These are phyloP conservation scores for Neonectria ditissima DNA, from an alignment of 2,329 filamentous ascomycete genomes.

Conservation along the genomic window DNA sequence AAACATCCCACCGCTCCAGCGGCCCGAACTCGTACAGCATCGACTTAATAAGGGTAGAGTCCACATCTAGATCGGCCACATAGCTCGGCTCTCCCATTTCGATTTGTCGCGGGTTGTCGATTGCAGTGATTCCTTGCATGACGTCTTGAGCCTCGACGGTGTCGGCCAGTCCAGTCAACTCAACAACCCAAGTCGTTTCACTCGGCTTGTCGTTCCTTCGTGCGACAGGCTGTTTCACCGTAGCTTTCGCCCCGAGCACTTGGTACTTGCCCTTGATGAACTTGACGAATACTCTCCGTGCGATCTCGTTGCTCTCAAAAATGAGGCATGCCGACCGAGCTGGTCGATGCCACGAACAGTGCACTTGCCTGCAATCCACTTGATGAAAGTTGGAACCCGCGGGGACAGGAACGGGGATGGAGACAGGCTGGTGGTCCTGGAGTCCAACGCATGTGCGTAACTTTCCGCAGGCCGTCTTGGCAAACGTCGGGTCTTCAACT, in stretches of 20 bases:
- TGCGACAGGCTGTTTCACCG: constrained; percentile 9
- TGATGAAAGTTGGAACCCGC: constrained; percentile 43
- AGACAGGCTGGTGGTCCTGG: not conserved
- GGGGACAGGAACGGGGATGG: constrained; percentile 34
- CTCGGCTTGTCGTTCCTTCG: not conserved
- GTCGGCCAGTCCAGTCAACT: constrained; percentile 8
- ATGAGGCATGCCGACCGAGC: constrained; percentile 45
- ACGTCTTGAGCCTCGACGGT: constrained; percentile 16
- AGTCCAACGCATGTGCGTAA: not conserved
- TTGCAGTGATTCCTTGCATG: not conserved
- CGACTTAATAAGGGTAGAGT: constrained; percentile 42
- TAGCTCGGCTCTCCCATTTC: constrained; percentile 38
- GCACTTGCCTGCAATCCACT: constrained; percentile 51
- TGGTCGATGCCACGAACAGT: constrained; percentile 53
- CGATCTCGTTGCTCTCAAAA: constrained; percentile 40
- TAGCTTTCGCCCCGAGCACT: constrained; percentile 36
- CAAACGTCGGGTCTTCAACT: constrained; percentile 25
- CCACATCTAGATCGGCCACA: constrained; percentile 33
- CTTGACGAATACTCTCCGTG: constrained; percentile 32
- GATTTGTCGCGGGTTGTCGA: not conserved
- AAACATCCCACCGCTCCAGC: constrained; percentile 51
- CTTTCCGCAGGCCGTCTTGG: not conserved
- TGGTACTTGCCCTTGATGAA: constrained; percentile 42
- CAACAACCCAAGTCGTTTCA: constrained; percentile 14
- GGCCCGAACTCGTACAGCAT: constrained; percentile 48